Base-by-base conservation (phyloP, 257 asterid genomes). In the Solanum raphanifolium region DNA sequence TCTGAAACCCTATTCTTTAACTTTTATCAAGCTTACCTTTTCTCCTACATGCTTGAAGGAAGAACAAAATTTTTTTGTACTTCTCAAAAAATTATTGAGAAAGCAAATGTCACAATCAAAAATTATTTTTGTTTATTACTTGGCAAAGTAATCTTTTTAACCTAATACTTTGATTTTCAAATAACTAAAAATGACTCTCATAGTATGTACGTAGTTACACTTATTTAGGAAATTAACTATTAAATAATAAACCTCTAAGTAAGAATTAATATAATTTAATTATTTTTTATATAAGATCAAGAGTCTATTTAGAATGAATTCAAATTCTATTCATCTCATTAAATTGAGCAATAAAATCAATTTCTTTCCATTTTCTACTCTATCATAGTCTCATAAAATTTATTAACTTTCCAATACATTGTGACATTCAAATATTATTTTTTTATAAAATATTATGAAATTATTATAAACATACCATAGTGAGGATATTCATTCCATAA, bases 121-220 rank as follows among this genome's bases (percentile, higher is more conserved):
- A 18, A 18, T 18, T 55, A 2, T 18, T 55, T 55, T 18, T 18
- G n/a, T 55, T 20, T 55, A 55, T 55, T 55, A 55, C 3, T 55
- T 55, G 65, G n/a, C n/a, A 18, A 18, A 55, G 1, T 55, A 9
- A 55, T 18, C n/a, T 18, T 55, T 52, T 55, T 55, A 7, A 7
- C n/a, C 65, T 18, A 55, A 55, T 55, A 55, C 11, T 55, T 55
- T 55, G 0, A 55, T 55, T 18, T 48, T 18, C 10, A 18, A 55
- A 55, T 55, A 55, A 55, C n/a, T 55, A 55, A 18, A 55, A 55
- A 18, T 52, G 62, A 52, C 9, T 52, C n/a, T 55, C 62, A 55
- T 55, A 55, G 4, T 55, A 6, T 18, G 0, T 55, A 2, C 4
- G 9, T 6, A 0, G n/a, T 18, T 55, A 18, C n/a, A 0, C 1